Percentiles rank a stretch among this genome's conserved stretches.
These are phyloP conservation scores for Aspergillus kassunensis DNA, from an alignment of 495 filamentous ascomycete genomes.

Conservation along the genomic window DNA sequence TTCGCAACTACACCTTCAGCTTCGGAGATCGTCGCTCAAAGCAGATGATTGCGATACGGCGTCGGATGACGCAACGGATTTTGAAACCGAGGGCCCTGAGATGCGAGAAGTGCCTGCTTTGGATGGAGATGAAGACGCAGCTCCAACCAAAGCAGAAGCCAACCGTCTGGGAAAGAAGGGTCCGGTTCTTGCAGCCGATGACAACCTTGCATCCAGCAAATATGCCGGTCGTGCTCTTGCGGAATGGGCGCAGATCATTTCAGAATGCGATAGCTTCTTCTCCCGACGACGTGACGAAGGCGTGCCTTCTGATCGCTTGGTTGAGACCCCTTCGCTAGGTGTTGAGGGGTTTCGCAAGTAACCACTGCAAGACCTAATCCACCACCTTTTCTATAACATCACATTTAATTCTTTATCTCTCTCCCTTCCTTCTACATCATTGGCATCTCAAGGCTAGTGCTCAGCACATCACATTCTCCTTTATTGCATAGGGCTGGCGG, in stretches of 20 bases:
- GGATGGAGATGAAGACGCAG: constrained; percentile 10
- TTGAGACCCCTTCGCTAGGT: constrained; percentile 83
- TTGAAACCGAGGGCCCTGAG: constrained; percentile 17
- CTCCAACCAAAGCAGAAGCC: constrained; percentile 10
- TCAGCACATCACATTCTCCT: constrained; percentile 1
- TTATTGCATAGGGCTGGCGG: neutral
- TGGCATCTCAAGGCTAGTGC: neutral
- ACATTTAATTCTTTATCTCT: neutral
- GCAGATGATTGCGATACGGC: constrained; percentile 26
- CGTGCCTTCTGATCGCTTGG: constrained; percentile 64
- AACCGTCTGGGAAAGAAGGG: constrained; percentile 6
- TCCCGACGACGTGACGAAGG: constrained; percentile 84
- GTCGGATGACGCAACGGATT: constrained; percentile 19
- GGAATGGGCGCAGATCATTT: constrained; percentile 82
- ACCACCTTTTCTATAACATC: neutral
- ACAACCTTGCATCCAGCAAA: constrained; percentile 47
- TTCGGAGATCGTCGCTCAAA: constrained; percentile 26
- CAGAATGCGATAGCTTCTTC: constrained; percentile 89
- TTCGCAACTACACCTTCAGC: constrained; percentile 48
- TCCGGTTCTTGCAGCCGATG: constrained; percentile 15
- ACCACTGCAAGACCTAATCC: neutral
- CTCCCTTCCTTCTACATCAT: constrained; percentile 7
- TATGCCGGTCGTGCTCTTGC: constrained; percentile 87
- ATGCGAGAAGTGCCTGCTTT: neutral
- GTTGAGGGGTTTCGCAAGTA: constrained; percentile 76